A percentile compares a stretch with the other conserved stretches of the same genome.
Evolutionary conservation across 768 basidiomycete genomes (phyloP).

Genomic region (Chiua virens): DNA sequence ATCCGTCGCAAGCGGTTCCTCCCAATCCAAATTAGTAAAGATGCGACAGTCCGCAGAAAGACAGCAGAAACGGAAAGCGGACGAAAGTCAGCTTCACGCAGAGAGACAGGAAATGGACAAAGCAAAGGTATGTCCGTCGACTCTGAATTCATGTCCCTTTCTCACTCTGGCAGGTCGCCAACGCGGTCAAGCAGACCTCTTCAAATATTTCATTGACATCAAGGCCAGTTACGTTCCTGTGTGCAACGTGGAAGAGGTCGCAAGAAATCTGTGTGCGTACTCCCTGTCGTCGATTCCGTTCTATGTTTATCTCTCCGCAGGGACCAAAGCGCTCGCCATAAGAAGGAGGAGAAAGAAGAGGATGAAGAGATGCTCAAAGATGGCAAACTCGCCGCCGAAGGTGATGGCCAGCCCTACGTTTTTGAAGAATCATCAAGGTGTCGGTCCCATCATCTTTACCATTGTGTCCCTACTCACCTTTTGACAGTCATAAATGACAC

Average conservation of each 20-base stretch:
- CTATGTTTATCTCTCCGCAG: slow-evolving; percentile 38
- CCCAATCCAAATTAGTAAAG: slow-evolving; percentile 34
- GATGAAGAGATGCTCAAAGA: slow-evolving; percentile 94
- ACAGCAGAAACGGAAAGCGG: slow-evolving; percentile 56
- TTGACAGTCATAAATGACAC: slow-evolving; percentile 76
- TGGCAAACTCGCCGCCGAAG: slow-evolving; percentile 74
- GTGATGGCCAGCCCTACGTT: slow-evolving; percentile 87
- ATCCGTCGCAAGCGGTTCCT: slow-evolving; percentile 23
- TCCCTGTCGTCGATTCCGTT: background rate
- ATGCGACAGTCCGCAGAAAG: slow-evolving; percentile 40
- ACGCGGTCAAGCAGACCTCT: slow-evolving; percentile 98
- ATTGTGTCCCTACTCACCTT: slow-evolving; percentile 2
- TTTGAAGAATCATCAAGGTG: slow-evolving; percentile 94
- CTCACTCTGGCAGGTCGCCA: slow-evolving; percentile 60
- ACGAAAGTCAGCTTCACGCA: slow-evolving; percentile 65
- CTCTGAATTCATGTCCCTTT: background rate
- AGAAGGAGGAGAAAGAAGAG: slow-evolving; percentile 98
- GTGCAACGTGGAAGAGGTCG: slow-evolving; percentile 75
- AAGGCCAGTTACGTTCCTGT: slow-evolving; percentile 53
- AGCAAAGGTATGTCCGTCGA: slow-evolving; percentile 60
- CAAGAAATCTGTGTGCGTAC: slow-evolving; percentile 72
- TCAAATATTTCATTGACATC: slow-evolving; percentile 97
- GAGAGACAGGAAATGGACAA: slow-evolving; percentile 87
- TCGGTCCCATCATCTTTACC: slow-evolving; percentile 31
- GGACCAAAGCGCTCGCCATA: slow-evolving; percentile 76